phyloP scores from a whole-genome alignment of 1,284 basidiomycete genomes.

The Malassezia globosa region DNA sequence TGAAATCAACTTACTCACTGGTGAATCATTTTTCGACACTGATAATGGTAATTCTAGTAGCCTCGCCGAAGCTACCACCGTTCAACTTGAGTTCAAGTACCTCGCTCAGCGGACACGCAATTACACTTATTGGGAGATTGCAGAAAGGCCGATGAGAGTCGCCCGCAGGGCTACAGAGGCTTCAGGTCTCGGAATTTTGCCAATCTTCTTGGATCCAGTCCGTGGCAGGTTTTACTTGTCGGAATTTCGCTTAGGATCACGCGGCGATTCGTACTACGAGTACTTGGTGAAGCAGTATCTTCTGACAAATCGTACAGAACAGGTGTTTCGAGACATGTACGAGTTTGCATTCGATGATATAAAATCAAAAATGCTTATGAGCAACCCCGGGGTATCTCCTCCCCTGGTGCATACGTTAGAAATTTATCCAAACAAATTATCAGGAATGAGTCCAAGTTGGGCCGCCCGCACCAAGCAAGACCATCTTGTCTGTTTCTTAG shows the following conservation, averaged over 20 bases:
- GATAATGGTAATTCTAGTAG: slow-evolving; percentile 62
- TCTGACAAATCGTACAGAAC: slow-evolving; percentile 57
- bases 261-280: slow-evolving; percentile 91
- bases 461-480: slow-evolving; percentile 71
- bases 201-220: slow-evolving; percentile 64
- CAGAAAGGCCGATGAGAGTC: slow-evolving; percentile 52
- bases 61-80: slow-evolving; percentile 54
- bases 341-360: slow-evolving; percentile 70
- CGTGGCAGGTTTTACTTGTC: slow-evolving; percentile 62
- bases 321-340: slow-evolving; percentile 77
- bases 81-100: slow-evolving; percentile 59
- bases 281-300: slow-evolving; percentile 58
- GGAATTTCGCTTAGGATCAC: slow-evolving; percentile 75
- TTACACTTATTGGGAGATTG: slow-evolving; percentile 67
- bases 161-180: slow-evolving; percentile 18
- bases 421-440: slow-evolving; percentile 49
- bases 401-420: slow-evolving; percentile 70
- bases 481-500: slow-evolving; percentile 89
- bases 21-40: slow-evolving; percentile 57
- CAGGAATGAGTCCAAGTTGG: slow-evolving; percentile 11
- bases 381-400: slow-evolving; percentile 39
- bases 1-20: slow-evolving; percentile 62
- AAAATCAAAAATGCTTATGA: slow-evolving; percentile 60
- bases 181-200: slow-evolving; percentile 62
- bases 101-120: slow-evolving; percentile 69